phyloP scores from a whole-genome alignment of 139 green algal species.

The Tetraselmis striata region DNA sequence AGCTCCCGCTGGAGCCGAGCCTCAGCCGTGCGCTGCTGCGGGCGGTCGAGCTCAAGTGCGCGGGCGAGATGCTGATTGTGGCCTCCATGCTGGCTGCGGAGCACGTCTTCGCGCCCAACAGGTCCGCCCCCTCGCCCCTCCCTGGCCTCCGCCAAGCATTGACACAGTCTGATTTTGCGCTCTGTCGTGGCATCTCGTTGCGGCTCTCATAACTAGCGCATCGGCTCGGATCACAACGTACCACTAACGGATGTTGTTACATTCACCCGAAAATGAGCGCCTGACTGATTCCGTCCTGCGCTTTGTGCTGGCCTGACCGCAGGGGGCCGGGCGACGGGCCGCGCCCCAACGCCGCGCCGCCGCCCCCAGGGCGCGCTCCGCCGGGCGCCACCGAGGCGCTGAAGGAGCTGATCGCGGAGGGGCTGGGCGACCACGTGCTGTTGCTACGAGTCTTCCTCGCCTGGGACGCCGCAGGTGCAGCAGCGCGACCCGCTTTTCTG shows the following conservation, averaged over 20 bases:
- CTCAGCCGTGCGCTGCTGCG: slow-evolving; percentile 72
- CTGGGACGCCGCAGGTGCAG: neutral
- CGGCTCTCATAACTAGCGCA: no score
- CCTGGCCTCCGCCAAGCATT: no score
- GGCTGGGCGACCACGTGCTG: slow-evolving; percentile 80
- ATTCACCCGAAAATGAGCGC: no score
- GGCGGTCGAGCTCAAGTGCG: slow-evolving; percentile 61
- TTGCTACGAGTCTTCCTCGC: slow-evolving; percentile 71
- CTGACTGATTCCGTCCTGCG: no score
- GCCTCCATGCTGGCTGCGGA: slow-evolving; percentile 83
- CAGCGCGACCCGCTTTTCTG: no score
- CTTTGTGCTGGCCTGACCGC: neutral
- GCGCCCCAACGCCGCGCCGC: neutral
- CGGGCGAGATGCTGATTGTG: slow-evolving; percentile 65
- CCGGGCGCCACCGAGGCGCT: slow-evolving; percentile 17
- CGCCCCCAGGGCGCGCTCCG: no score
- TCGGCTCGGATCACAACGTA: no score
- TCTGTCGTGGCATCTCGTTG: no score
- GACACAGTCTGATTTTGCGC: no score
- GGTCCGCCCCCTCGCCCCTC: neutral
- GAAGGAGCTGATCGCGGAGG: slow-evolving; percentile 35
- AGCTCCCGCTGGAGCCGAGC: slow-evolving; percentile 77
- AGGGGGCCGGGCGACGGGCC: neutral
- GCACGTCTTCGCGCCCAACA: slow-evolving; percentile 53
- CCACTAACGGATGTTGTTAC: no score